Conservation (phyloP, 768 basidiomycete genomes). For the Leccinum fibrillosum region DNA sequence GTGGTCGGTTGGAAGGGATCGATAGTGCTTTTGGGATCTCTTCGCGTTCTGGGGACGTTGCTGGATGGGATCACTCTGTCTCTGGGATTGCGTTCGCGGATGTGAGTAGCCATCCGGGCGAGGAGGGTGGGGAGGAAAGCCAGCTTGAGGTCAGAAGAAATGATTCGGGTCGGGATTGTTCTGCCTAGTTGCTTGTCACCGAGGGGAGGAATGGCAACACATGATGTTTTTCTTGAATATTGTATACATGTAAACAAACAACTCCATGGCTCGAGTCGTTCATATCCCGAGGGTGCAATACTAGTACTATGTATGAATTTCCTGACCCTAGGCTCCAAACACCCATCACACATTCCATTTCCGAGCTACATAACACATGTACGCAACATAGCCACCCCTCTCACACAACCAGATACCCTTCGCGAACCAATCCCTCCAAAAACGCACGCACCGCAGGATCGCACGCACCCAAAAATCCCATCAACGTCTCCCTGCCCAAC, state of each 20-base stretch:
- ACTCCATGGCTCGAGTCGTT: too few species aligned
- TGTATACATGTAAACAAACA: too few species aligned
- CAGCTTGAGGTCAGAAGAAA: background rate
- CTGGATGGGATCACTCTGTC: background rate
- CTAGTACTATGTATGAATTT: too few species aligned
- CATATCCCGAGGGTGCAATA: too few species aligned
- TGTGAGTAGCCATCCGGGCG: background rate
- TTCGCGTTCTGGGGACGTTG: background rate
- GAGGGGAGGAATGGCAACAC: too few species aligned
- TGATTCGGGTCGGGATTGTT: too few species aligned
- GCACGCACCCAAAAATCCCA: conserved; percentile 20
- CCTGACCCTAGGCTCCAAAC: too few species aligned
- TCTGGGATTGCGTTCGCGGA: background rate
- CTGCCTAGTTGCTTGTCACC: too few species aligned
- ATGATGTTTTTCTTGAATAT: too few species aligned
- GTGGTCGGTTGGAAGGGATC: background rate
- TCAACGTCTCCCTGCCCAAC: conserved; percentile 16
- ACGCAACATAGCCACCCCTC: too few species aligned
- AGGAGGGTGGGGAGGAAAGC: background rate
- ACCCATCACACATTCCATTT: background rate
- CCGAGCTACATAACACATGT: background rate
- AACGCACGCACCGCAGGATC: conserved; percentile 24
- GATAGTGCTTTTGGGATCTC: too few species aligned
- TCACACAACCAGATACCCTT: conserved; percentile 16
- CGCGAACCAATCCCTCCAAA: conserved; percentile 29